A percentile compares a stretch with the other conserved stretches of the same genome.
phyloP scores from a whole-genome alignment of 2,329 filamentous ascomycete species.

The Metarhizium sp. region DNA sequence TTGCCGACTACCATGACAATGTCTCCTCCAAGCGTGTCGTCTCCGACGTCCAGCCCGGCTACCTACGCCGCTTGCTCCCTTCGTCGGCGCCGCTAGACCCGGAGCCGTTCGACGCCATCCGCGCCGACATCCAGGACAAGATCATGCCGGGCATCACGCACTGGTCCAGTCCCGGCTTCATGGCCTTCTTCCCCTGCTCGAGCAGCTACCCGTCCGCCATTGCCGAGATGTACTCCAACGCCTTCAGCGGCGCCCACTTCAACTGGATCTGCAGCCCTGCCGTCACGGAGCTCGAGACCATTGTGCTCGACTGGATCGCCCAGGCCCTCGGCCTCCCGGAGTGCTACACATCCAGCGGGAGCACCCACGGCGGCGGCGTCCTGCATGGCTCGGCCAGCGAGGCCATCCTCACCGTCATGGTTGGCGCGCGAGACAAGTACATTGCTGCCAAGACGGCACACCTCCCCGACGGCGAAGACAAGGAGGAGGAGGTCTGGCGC shows the following conservation, averaged over 20 bases:
- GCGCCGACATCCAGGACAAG: conserved; percentile 71
- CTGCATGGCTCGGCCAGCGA: conserved; percentile 89
- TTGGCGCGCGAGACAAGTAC: conserved; percentile 76
- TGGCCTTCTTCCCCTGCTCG: conserved; percentile 87
- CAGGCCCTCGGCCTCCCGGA: conserved; percentile 63
- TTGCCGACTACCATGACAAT: conserved; percentile 75
- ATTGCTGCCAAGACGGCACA: conserved; percentile 50
- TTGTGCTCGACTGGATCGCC: conserved; percentile 87
- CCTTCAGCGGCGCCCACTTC: conserved; percentile 85
- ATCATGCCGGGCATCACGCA: conserved; percentile 91
- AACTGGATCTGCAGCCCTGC: conserved; percentile 95
- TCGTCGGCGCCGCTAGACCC: conserved; percentile 51
- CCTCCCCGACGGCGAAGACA: conserved; percentile 45
- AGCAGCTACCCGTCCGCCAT: conserved; percentile 78
- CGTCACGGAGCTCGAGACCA: conserved; percentile 85
- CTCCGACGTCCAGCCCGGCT: conserved; percentile 73
- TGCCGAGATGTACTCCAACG: conserved; percentile 83
- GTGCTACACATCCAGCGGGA: conserved; percentile 62
- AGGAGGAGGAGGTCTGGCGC: conserved; percentile 60
- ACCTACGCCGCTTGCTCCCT: conserved; percentile 73
- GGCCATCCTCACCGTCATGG: conserved; percentile 76
- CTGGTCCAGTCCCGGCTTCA: conserved; percentile 91
- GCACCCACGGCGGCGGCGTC: conserved; percentile 74
- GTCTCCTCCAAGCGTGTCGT: conserved; percentile 63
- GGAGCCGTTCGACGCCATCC: conserved; percentile 71